A percentile compares a stretch with the other conserved stretches of the same genome.
phyloP scores from a whole-genome alignment of 1,284 basidiomycete species.

The Apiotrichum laibachii region DNA sequence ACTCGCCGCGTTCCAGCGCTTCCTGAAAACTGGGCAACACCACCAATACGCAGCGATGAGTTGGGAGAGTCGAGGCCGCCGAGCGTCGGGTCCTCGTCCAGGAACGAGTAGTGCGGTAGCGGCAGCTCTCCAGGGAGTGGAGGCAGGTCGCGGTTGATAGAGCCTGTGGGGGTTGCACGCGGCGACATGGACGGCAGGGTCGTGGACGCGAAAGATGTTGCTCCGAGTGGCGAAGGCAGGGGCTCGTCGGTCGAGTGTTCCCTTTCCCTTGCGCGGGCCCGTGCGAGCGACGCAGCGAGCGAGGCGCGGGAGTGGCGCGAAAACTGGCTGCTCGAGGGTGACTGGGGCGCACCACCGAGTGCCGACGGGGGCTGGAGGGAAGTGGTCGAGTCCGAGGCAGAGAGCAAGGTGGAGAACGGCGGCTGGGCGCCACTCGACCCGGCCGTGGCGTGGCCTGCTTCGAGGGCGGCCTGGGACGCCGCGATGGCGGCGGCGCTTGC shows the following conservation, averaged over 20 bases:
- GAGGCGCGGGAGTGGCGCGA: slow-evolving; percentile 2
- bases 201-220: slow-evolving; percentile 1
- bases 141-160: neutral
- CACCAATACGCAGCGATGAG: neutral
- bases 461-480: too few relatives aligned
- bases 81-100: slow-evolving; percentile 4
- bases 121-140: neutral
- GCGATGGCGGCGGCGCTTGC: neutral
- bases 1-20: neutral
- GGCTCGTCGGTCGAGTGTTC: slow-evolving; percentile 1
- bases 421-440: neutral
- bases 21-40: slow-evolving; percentile 2
- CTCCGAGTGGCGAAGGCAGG: neutral
- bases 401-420: neutral
- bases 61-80: neutral
- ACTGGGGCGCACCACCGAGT: neutral
- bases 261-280: neutral
- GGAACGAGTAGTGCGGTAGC: slow-evolving; percentile 3
- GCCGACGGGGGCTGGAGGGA: slow-evolving; percentile 1
- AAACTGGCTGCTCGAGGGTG: slow-evolving; percentile 3
- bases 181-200: slow-evolving; percentile 3
- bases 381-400: neutral
- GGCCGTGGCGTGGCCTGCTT: neutral
- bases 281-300: neutral
- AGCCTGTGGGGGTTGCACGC: neutral